Base-by-base conservation (phyloP, 2,329 filamentous ascomycete species). In the Dissoconium aciculare region DNA sequence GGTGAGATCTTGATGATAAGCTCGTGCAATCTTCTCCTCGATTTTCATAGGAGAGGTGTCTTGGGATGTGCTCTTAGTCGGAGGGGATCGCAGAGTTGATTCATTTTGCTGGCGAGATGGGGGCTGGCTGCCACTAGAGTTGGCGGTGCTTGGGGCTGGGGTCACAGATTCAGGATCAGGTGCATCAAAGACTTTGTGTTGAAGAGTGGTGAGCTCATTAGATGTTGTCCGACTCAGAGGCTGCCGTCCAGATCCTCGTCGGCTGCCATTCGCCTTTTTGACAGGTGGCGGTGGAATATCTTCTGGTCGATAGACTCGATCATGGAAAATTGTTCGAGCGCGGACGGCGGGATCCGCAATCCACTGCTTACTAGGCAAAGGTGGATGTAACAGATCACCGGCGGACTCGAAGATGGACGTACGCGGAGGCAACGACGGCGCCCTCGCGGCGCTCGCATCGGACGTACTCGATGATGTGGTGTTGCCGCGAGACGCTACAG, bases 341-440 rank as follows among this genome's bases (percentile, higher is more conserved):
- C 89, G 76, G 30, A 72, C 77, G 2, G 75, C 67, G 5, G 89
- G 87, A 44, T 95, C 79, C 30, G 85, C 69, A 21, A 98, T 64
- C 54, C 83, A 98, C 26, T 84, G 76, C 3, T 71, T 64, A 0
- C 79, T 69, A 11, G 89, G 87, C 17, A 95, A 59, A 28, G 84
- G 87, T 4, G 89, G 89, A 51, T 87, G 91, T 24, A 98, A 68
- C 3, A 98, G 61, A 53, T 98, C 87, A 8, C 84, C 82, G 1
- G 89, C 89, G 4, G 87, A 85, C 58, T 98, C 89, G 37, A 98
- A 92, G 39, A 98, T 79, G 0, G 82, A 91, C 1, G 89, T 95
- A 45, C 73, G 78, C 0, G 89, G 89, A n/a, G n/a, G n/a, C 3
- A 89, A 89, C 5, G 82, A 77, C 29, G 50, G 39, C 6, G 47